Percentiles rank a stretch among this genome's conserved stretches.
Conservation (phyloP, 1,284 basidiomycete genomes). For the Mycena citricolor region DNA sequence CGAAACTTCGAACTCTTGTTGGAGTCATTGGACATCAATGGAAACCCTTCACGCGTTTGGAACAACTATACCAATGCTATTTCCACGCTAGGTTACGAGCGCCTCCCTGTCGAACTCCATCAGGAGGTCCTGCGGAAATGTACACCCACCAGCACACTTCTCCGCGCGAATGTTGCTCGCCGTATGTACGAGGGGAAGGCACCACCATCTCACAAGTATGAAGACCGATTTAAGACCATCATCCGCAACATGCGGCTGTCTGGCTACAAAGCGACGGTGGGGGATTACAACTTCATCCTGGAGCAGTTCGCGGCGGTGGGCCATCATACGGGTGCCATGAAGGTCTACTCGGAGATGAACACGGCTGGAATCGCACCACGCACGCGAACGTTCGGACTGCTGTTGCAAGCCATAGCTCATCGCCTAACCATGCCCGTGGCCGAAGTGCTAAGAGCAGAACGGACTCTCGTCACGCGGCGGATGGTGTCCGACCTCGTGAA, state of each 20-base stretch:
- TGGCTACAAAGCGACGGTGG: slow-evolving; percentile 48
- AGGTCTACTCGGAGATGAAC: slow-evolving; percentile 60
- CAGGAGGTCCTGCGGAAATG: slow-evolving; percentile 66
- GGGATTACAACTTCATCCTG: slow-evolving; percentile 73
- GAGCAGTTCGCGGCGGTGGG: slow-evolving; percentile 73
- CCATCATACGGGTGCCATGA: slow-evolving; percentile 54
- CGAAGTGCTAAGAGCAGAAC: slow-evolving; percentile 31
- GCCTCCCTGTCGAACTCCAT: slow-evolving; percentile 62
- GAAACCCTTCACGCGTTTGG: slow-evolving; percentile 56
- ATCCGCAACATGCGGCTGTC: slow-evolving; percentile 65
- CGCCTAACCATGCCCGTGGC: slow-evolving; percentile 58
- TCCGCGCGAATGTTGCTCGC: slow-evolving; percentile 45
- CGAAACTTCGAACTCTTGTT: slow-evolving; percentile 17
- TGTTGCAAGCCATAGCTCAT: slow-evolving; percentile 65
- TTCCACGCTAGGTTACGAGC: slow-evolving; percentile 42
- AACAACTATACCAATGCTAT: slow-evolving; percentile 56
- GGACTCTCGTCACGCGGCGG: slow-evolving; percentile 42
- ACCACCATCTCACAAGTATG: slow-evolving; percentile 50
- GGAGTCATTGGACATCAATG: slow-evolving; percentile 23
- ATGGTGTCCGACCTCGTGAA: slow-evolving; percentile 51
- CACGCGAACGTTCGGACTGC: slow-evolving; percentile 58
- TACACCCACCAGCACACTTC: slow-evolving; percentile 42
- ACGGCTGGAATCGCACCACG: slow-evolving; percentile 44
- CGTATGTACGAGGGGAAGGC: slow-evolving; percentile 37
- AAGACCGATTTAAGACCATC: slow-evolving; percentile 61